Evolutionary conservation across 2,329 filamentous ascomycete genomes (phyloP).

Genomic region (Penicillium sp.): DNA sequence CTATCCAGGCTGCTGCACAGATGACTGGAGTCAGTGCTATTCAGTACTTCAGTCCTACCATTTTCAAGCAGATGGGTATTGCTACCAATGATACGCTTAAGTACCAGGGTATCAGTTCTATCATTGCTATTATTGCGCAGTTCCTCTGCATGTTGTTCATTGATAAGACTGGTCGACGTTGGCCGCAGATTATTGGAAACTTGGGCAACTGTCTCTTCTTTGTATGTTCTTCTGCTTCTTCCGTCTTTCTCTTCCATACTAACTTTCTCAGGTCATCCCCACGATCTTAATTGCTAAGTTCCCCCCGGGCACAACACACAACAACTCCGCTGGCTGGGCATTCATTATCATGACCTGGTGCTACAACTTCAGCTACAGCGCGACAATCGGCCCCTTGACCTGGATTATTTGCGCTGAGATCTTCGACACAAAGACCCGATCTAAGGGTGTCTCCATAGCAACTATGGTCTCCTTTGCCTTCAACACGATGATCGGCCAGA

Average conservation of each 20-base stretch:
- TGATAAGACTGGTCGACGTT: constrained; percentile 68
- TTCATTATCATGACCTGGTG: constrained; percentile 76
- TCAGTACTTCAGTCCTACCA: constrained; percentile 67
- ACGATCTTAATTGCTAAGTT: constrained; percentile 58
- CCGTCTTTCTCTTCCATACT: not conserved
- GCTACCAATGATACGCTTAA: constrained; percentile 62
- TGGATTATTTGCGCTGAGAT: constrained; percentile 65
- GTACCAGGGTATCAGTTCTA: constrained; percentile 72
- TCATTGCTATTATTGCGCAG: constrained; percentile 68
- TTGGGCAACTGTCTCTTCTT: constrained; percentile 69
- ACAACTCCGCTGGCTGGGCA: constrained; percentile 35
- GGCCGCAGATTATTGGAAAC: constrained; percentile 71
- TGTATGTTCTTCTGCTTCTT: constrained; percentile 5
- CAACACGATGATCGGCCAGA: constrained; percentile 72
- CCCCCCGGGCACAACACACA: constrained; percentile 53
- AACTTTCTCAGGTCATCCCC: constrained; percentile 55
- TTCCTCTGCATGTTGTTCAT: constrained; percentile 64
- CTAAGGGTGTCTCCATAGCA: constrained; percentile 71
- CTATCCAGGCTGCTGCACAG: constrained; percentile 69
- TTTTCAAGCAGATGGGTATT: constrained; percentile 70
- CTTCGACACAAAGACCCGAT: constrained; percentile 72
- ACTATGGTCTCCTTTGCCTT: constrained; percentile 73
- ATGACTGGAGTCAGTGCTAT: constrained; percentile 75
- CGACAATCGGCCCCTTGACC: constrained; percentile 67
- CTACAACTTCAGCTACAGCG: constrained; percentile 75